Base-by-base conservation (phyloP, 345 rosid species). In the Barbarea vulgaris region DNA sequence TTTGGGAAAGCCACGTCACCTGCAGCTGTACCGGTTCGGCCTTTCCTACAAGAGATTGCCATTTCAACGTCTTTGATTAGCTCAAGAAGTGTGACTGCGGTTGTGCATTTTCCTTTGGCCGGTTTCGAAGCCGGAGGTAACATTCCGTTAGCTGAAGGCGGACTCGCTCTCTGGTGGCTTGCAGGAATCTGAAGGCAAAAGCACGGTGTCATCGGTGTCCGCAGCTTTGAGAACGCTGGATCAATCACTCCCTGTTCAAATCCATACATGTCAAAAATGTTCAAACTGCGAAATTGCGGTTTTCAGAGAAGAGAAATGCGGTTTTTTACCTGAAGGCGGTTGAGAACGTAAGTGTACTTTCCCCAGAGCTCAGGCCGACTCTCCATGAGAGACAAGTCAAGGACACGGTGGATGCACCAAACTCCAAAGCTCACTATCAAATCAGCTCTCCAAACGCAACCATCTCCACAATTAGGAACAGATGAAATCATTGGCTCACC, bases 351-450 rank as follows among this genome's bases (percentile, higher is more conserved):
- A 73, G 99, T 96, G 70, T 96, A 91, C 76, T 91, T 96, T 64
- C 99, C 99, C 99, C 99, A 96, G 28, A 96, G 82, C 78, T 93
- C 98, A 19, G 98, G 99, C 46, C 99, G 85, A 81, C 99, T 93
- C 83, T 96, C 99, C 98, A 91, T 83, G 67, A 89, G 85, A 17
- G 98, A 96, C 79, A 96, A 77, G 76, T 84, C 88, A 55, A 96
- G 98, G 73, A 96, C 79, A 62, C 94, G 87, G 79, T 89, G 98
- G 36, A 96, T 89, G 82, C 99, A 91, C 99, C 99, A 96, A 8
- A 96, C 92, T 34, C 99, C 99, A 75, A 96, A 96, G 84, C 99
- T 96, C 67, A 84, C 81, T 13, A 93, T 77, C 77, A 96, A 74
- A 77, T 93, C 97, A 36, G 73, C 86, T 75, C 79, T 91, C 96